Evolutionary conservation across 148 eudicot species (phyloP), one percentile per base, ranked within the genome.

Genomic region (Rhododendron ovatum): DNA sequence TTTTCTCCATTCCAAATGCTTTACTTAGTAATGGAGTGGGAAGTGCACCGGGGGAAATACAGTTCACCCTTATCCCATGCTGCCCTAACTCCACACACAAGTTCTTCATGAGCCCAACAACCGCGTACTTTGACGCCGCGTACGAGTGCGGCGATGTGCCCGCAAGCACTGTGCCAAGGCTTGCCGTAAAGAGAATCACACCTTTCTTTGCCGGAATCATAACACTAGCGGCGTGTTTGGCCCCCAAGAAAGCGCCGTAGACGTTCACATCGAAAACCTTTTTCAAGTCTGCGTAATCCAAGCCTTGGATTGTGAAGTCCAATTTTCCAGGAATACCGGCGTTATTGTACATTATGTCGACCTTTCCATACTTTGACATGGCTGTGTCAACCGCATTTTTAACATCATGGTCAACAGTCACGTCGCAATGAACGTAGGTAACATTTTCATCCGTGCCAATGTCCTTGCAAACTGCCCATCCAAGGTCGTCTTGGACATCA

Each of bases 11-110:
- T 37, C 78, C 78, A 33, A 74, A 17, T 17, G 24, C 43, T 0
- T 35, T 74, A 7, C 78, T 74, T 14, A 74, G 47, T n/a, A 35
- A 74, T 35, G 78, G 78, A 3, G 78, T 74, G 43, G 78, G 78
- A 74, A 74, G 78, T 37, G 45, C 45, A 1, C 78, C 78, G 9
- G 78, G 78, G 11, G 78, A 74, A 7, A 74, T 74, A 6, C 78
- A 74, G 37, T 74, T 74, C 3, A 74, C 78, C 35, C 78, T 35
- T 74, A 74, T 74, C 43, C 78, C 78, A 37, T 74, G 78, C 24
- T 74, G 78, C 78, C 78, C 78, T 15, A 74, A 33, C 11, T 74
- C 78, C 78, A 74, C 78, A 18, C 78, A 74, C 45, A 74, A 37
- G 11, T 74, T 74, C 45, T 74, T 74, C 8, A 4, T 7, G 8